Base-by-base conservation (phyloP, 192 early-diverging fungal genomes). In the Geranomyces michiganensis region DNA sequence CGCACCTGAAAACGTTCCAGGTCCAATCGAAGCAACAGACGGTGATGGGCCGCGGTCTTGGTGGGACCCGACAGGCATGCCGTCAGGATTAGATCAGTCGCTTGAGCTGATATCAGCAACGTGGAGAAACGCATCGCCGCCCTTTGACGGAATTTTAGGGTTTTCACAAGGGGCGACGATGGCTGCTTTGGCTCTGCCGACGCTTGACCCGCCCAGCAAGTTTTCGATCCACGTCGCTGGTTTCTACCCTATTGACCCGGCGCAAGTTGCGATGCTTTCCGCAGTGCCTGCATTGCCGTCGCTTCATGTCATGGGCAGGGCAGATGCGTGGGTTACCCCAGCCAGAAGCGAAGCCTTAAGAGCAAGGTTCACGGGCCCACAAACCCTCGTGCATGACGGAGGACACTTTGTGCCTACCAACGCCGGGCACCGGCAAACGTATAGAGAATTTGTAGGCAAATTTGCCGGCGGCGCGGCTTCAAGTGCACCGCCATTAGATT, bases 151-250 rank as follows among this genome's bases (percentile, higher is more conserved):
- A 49, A 76, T 83, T 33, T 29, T 83, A 1, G 82, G 82, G 0
- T 83, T 83, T 48, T 81, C 79, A 0, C 82, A 83, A 77, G 82
- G 82, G 32, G 82, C 82, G 0, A 74, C 79, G 6, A 49, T 80
- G 49, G 75, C 82, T 1, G 76, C 82, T 6, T 62, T 83, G 12
- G 45, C 73, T 43, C 22, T 69, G 14, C 31, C 75, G 13, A 47
- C 62, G 44, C 67, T 82, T 24, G 45, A 41, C 17, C 77, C 67
- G 5, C 56, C 70, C 33, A 67, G 77, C 31, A 26, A 36, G 29
- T 81, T 78, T 61, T 63, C 73, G 56, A 71, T 81, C 68, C 51
- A 75, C 30, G 36, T 78, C n/a, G 67, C 69, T 0, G 79, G 79
- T 10, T 81, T 81, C 51, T 41, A 77, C 17, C 67, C 79, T 9